Evolutionary conservation across 1,284 basidiomycete species (phyloP).

Genomic region (Leccinum cinnamomeum): DNA sequence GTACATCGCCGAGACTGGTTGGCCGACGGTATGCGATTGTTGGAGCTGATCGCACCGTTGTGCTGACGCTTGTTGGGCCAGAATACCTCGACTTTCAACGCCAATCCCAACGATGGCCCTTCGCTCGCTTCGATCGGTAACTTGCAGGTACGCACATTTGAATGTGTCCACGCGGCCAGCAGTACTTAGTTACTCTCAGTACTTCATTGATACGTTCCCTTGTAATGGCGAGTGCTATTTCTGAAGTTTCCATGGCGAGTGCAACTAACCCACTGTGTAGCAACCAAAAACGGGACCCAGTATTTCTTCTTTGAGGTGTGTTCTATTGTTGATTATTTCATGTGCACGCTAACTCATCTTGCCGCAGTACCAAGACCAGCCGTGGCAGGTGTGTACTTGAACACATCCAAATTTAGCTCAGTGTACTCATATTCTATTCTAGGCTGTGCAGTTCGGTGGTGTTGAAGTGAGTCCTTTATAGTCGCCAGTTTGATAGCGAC

Average conservation of each 20-base stretch:
- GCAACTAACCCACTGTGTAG: slow-evolving; percentile 29
- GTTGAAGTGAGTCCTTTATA: slow-evolving; percentile 66
- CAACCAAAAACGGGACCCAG: slow-evolving; percentile 77
- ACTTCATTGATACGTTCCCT: slow-evolving; percentile 82
- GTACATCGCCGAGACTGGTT: slow-evolving; percentile 62
- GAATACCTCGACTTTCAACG: slow-evolving; percentile 55
- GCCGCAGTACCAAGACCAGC: slow-evolving; percentile 77
- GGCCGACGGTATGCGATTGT: slow-evolving; percentile 69
- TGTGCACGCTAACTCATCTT: slow-evolving; percentile 5
- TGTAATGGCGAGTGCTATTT: slow-evolving; percentile 53
- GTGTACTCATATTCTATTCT: slow-evolving; percentile 17
- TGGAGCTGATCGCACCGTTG: background rate
- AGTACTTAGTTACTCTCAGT: slow-evolving; percentile 37
- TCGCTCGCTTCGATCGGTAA: slow-evolving; percentile 67
- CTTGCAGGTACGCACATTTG: slow-evolving; percentile 51
- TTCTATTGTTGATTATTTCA: slow-evolving; percentile 8
- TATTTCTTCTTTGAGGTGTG: slow-evolving; percentile 84
- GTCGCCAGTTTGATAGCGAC: slow-evolving; percentile 5
- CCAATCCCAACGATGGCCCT: slow-evolving; percentile 61
- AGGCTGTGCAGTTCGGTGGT: slow-evolving; percentile 59
- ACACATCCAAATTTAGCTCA: background rate
- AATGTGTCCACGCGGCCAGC: background rate
- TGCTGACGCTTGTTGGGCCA: slow-evolving; percentile 28
- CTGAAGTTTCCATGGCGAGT: background rate
- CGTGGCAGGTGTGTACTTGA: slow-evolving; percentile 66